These are phyloP conservation scores for Ascochyta lentis DNA, from an alignment of 2,329 filamentous ascomycete genomes.

Conservation along the genomic window DNA sequence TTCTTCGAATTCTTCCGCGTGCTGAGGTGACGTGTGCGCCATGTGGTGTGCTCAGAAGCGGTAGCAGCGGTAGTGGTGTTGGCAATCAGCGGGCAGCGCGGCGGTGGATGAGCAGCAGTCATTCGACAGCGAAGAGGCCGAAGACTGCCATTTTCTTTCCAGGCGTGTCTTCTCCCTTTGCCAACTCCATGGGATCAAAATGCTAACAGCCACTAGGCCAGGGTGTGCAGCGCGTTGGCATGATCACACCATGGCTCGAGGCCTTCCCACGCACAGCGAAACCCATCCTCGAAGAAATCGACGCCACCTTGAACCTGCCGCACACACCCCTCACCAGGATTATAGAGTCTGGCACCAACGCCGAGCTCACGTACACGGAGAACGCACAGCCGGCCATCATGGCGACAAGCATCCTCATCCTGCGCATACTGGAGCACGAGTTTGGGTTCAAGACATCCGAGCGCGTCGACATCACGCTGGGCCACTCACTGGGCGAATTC, in stretches of 20 bases:
- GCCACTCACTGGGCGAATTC: constrained; percentile 93
- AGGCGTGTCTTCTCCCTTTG: constrained; percentile 28
- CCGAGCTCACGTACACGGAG: constrained; percentile 77
- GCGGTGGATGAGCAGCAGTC: constrained; percentile 42
- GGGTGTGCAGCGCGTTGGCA: constrained; percentile 87
- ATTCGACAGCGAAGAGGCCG: constrained; percentile 33
- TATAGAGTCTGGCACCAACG: constrained; percentile 81
- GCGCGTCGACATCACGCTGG: constrained; percentile 81
- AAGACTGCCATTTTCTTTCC: constrained; percentile 51
- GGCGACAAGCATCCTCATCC: constrained; percentile 88
- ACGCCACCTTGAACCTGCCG: constrained; percentile 74
- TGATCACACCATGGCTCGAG: constrained; percentile 84
- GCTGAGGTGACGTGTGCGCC: constrained; percentile 4
- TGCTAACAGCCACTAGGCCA: constrained; percentile 65
- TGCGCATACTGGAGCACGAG: constrained; percentile 84
- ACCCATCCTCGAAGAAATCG: constrained; percentile 84
- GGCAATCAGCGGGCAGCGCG: constrained; percentile 3
- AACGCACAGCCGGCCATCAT: constrained; percentile 96
- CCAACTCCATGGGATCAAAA: neutral
- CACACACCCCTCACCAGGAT: constrained; percentile 66
- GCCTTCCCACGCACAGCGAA: constrained; percentile 80
- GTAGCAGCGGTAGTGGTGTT: neutral
- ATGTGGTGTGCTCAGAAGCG: neutral
- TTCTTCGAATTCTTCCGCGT: constrained; percentile 12
- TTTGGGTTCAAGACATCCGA: constrained; percentile 77